Base-by-base conservation (phyloP, 1,139 yeast genomes). In the Groenewaldozyma sp. region DNA sequence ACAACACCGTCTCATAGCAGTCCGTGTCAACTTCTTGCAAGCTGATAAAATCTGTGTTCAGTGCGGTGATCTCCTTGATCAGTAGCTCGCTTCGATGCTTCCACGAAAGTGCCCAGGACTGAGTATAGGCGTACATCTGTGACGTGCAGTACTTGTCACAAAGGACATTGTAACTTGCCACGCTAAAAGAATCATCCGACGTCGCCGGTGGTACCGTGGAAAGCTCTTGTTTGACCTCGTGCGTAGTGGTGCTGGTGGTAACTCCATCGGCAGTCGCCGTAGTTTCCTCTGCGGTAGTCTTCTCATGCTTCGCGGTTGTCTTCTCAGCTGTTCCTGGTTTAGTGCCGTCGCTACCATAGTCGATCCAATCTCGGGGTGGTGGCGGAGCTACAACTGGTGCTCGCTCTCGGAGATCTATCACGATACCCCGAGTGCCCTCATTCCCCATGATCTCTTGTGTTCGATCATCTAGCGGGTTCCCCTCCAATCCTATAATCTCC, bases 91-190 rank as follows among this genome's bases (percentile, higher is more conserved):
- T 76, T 63, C 99, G 79, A 62, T 81, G 87, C n/a, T 82, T 82
- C 97, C 97, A 88, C 40, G 78, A 76, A 47, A 91, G 71, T 4
- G 97, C 98, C 98, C 98, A 91, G 1, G 94, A 78, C 24, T 97
- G 97, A 2, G 97, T 87, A 58, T 84, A 91, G 53, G 83, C 88
- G 60, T 84, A 93, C 82, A 88, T 73, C 59, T 78, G 82, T 17
- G 93, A 74, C 7, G 96, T 87, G 3, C 97, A 97, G 65, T 88
- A 88, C 59, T 82, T 94, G 58, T 91, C 97, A 62, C 98, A 91
- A 56, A 91, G 70, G 2, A 94, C 84, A 60, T 91, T 91, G 67
- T 87, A 91, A 36, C 88, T 78, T 71, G 86, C 70, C 40, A 88
- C 67, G 0, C 95, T 82, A 59, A 91, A 87, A 45, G 33, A 29